phyloP scores from a whole-genome alignment of 116 monocot genomes.

The Papilionanthe hybrid region DNA sequence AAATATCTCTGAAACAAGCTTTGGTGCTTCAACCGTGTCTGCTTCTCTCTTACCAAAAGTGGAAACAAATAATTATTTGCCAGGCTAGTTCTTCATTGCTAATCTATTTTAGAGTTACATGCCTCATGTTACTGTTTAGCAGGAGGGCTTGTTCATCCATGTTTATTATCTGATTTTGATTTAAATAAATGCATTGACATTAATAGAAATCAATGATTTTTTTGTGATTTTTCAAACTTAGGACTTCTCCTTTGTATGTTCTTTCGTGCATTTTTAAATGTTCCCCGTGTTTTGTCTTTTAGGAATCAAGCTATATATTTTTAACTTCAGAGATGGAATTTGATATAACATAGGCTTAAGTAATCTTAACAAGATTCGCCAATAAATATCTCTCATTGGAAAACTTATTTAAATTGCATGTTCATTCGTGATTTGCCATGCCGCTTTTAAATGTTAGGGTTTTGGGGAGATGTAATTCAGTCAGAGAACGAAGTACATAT shows the following conservation, averaged over 20 bases:
- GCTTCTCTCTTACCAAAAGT: conserved; percentile 27
- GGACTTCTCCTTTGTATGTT: background rate
- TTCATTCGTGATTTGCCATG: background rate
- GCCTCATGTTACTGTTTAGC: background rate
- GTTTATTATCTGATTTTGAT: background rate
- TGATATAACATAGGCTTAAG: too few species aligned
- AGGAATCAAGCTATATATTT: background rate
- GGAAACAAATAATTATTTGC: conserved; percentile 41
- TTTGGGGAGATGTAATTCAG: too few species aligned
- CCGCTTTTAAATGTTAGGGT: background rate
- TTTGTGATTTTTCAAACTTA: background rate
- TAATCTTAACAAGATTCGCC: background rate
- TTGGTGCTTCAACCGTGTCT: conserved; percentile 32
- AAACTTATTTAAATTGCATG: background rate
- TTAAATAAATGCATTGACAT: background rate
- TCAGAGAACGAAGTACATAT: too few species aligned
- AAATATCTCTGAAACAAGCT: conserved; percentile 26
- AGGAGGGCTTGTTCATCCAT: background rate
- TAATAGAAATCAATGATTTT: background rate
- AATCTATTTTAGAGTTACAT: background rate
- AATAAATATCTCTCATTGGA: background rate
- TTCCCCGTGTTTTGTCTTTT: background rate
- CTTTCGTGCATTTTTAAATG: background rate
- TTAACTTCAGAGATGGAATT: background rate
- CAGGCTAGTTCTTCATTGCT: conserved; percentile 24